A percentile compares a stretch with the other conserved stretches of the same genome.
These are phyloP conservation scores for Boletus huronensis DNA, from an alignment of 768 basidiomycete genomes.

Conservation along the genomic window DNA sequence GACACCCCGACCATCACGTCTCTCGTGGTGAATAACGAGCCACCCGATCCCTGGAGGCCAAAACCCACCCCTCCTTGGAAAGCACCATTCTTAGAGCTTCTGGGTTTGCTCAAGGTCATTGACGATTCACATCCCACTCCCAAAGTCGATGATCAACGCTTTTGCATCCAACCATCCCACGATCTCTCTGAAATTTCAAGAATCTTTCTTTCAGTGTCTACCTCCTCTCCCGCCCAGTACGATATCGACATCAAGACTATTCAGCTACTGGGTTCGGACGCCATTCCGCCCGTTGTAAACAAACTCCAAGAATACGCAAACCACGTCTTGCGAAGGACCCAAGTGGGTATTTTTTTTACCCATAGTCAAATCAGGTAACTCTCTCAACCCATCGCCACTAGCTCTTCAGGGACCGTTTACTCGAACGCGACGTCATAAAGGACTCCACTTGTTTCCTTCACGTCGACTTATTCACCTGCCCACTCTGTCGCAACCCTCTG, in stretches of 20 bases:
- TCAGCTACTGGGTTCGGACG: not conserved
- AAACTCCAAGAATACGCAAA: conserved; percentile 12
- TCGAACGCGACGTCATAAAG: not conserved
- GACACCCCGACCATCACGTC: conserved; percentile 2
- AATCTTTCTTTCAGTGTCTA: conserved; percentile 9
- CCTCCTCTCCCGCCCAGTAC: not conserved
- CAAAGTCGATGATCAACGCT: not conserved
- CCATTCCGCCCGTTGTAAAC: not conserved
- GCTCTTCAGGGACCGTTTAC: conserved; percentile 8
- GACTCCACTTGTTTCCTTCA: conserved; percentile 1
- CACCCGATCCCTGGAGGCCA: not conserved
- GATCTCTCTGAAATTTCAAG: conserved; percentile 14
- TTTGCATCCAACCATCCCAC: conserved; percentile 14
- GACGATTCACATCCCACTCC: not conserved
- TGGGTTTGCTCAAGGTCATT: conserved; percentile 1
- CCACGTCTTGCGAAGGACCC: conserved; percentile 1
- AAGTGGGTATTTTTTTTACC: not conserved
- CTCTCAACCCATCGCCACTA: not conserved
- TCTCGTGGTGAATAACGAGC: not conserved
- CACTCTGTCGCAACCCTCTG: conserved; percentile 1
- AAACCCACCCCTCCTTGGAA: conserved; percentile 2
- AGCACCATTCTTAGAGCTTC: conserved; percentile 9
- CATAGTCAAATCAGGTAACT: not conserved
- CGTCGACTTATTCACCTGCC: conserved; percentile 14
- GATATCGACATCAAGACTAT: conserved; percentile 13